Evolutionary conservation across 202 grass and related monocot genomes (phyloP).

Genomic region (Saccharum hybrid): DNA sequence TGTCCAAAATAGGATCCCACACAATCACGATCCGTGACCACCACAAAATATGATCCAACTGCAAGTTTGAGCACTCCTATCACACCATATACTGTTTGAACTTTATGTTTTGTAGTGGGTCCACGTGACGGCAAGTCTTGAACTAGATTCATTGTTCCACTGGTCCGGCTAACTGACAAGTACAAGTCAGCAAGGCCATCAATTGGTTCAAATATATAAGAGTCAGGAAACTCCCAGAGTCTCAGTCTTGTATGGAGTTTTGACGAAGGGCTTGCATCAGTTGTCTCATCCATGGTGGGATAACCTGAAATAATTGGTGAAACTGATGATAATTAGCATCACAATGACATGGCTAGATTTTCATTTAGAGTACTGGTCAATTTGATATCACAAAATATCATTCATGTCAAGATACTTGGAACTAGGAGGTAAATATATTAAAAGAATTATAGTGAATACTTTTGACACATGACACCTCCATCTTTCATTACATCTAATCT

Average conservation of each 20-base stretch:
- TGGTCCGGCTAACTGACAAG: constrained; percentile 66
- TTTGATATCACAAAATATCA: constrained; percentile 1
- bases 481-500: not conserved
- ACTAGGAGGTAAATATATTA: constrained; percentile 14
- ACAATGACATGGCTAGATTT: not conserved
- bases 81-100: constrained; percentile 70
- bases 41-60: constrained; percentile 73
- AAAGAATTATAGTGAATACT: not conserved
- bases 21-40: constrained; percentile 74
- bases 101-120: constrained; percentile 30
- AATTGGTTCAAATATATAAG: constrained; percentile 80
- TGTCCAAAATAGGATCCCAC: constrained; percentile 86
- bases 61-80: constrained; percentile 87
- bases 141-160: constrained; percentile 71
- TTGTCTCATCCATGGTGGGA: constrained; percentile 26
- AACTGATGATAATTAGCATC: not conserved
- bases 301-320: constrained; percentile 32
- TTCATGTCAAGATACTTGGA: constrained; percentile 18
- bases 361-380: not conserved
- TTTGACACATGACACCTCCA: not conserved
- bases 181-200: constrained; percentile 74
- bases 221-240: constrained; percentile 78
- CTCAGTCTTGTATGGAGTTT: constrained; percentile 80
- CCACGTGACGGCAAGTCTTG: constrained; percentile 44
- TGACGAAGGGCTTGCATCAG: constrained; percentile 14